Conservation (phyloP, 345 rosid species). For the Citrus trifoliata region DNA sequence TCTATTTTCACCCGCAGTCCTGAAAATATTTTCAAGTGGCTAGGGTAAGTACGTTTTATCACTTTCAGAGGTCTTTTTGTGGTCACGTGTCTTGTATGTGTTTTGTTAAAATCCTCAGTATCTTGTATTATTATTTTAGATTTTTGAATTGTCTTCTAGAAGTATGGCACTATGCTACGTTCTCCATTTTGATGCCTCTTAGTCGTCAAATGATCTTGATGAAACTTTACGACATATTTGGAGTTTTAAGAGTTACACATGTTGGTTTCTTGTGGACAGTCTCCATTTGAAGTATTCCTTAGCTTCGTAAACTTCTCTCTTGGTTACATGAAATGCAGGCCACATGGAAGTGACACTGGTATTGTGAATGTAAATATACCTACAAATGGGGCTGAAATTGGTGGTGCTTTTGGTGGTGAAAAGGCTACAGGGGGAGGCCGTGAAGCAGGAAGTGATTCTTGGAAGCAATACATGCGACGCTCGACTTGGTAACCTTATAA, state of each 20-base stretch:
- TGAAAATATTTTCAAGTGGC: constrained; percentile 79
- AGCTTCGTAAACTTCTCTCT: neutral
- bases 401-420: constrained; percentile 97
- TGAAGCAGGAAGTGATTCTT: constrained; percentile 97
- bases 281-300: neutral
- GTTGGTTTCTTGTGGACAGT: neutral
- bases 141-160: neutral
- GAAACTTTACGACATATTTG: neutral
- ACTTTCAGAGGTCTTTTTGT: neutral
- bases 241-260: neutral
- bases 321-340: constrained; percentile 38
- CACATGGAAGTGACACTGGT: constrained; percentile 92
- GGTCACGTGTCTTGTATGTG: neutral
- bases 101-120: neutral
- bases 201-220: neutral
- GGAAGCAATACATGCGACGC: constrained; percentile 99
- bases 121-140: neutral
- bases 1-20: constrained; percentile 85
- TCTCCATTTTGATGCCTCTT: neutral
- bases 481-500: constrained; percentile 69
- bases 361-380: constrained; percentile 95
- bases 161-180: neutral
- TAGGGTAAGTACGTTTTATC: constrained; percentile 50
- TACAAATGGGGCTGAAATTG: constrained; percentile 98
- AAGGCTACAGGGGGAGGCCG: constrained; percentile 97